Conservation (phyloP, 2,329 filamentous ascomycete genomes). For the Huntiella abstrusa region DNA sequence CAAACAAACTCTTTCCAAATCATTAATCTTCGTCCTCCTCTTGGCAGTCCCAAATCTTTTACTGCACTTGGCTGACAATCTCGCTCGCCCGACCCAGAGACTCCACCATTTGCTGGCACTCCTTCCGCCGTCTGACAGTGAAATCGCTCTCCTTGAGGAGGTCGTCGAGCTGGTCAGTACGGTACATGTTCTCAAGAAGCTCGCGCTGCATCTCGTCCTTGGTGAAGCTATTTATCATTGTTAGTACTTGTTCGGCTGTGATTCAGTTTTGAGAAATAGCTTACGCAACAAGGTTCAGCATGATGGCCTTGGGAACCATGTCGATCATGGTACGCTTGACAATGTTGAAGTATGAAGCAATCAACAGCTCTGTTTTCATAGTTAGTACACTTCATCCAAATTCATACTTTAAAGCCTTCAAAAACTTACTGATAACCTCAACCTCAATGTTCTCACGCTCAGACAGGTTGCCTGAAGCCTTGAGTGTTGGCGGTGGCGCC, state of each 20-base stretch:
- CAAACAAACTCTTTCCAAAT: background rate
- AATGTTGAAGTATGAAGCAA: conserved; percentile 95
- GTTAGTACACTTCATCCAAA: conserved; percentile 4
- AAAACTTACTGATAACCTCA: conserved; percentile 78
- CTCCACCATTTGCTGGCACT: conserved; percentile 99
- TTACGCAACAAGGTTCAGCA: conserved; percentile 90
- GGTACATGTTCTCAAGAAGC: conserved; percentile 94
- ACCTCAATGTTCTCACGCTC: conserved; percentile 93
- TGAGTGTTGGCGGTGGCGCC: conserved; percentile 74
- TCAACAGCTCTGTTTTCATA: conserved; percentile 54
- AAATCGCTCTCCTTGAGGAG: conserved; percentile 96
- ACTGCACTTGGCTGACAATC: conserved; percentile 73
- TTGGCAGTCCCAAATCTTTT: conserved; percentile 14
- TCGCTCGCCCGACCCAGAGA: conserved; percentile 76
- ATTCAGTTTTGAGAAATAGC: conserved; percentile 22
- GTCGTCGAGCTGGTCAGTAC: conserved; percentile 74
- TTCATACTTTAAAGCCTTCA: conserved; percentile 23
- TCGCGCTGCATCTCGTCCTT: conserved; percentile 99
- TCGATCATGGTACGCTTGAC: conserved; percentile 97
- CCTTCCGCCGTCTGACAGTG: conserved; percentile 83
- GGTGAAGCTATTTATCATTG: conserved; percentile 43
- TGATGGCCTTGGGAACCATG: conserved; percentile 98
- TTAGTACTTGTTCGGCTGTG: background rate
- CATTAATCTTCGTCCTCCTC: background rate
- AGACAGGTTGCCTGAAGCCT: conserved; percentile 81